Conservation (phyloP, 108 stramenopile genomes). For the Cyclotella kingstonii region DNA sequence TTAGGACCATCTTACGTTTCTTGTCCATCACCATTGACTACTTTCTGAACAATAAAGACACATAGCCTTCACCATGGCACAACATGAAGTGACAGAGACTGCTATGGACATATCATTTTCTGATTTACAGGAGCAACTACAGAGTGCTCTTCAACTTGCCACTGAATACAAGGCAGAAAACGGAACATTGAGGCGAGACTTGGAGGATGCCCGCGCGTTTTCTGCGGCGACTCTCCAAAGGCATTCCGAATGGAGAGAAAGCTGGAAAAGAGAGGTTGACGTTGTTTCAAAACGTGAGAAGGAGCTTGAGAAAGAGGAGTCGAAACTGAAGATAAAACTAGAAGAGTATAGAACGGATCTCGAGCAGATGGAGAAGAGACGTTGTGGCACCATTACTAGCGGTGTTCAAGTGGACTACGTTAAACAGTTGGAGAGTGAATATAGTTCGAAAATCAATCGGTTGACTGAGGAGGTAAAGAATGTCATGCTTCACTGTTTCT, state of each 20-base stretch:
- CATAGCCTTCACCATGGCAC: too few species aligned
- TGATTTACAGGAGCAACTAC: constrained; percentile 14
- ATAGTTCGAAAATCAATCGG: constrained; percentile 7
- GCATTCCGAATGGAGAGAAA: constrained; percentile 21
- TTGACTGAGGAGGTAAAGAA: constrained; percentile 14
- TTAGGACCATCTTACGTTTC: too few species aligned
- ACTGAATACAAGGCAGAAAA: constrained; percentile 23
- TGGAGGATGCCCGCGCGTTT: constrained; percentile 8
- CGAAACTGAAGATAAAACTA: constrained; percentile 13
- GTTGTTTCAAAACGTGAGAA: constrained; percentile 16
- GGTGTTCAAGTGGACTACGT: neutral
- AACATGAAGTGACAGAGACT: too few species aligned
- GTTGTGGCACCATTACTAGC: neutral
- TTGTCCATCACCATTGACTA: too few species aligned
- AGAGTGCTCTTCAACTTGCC: constrained; percentile 11
- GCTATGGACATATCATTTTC: too few species aligned
- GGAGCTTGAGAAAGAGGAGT: constrained; percentile 18
- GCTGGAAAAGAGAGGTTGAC: constrained; percentile 38
- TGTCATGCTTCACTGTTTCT: neutral
- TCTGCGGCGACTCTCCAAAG: constrained; percentile 3
- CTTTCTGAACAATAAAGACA: too few species aligned
- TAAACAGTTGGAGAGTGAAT: constrained; percentile 11
- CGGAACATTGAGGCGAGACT: neutral
- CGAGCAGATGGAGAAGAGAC: constrained; percentile 11
- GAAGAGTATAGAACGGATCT: constrained; percentile 15